Evolutionary conservation across 768 basidiomycete species (phyloP).

Genomic region (Cubamyces sp.): DNA sequence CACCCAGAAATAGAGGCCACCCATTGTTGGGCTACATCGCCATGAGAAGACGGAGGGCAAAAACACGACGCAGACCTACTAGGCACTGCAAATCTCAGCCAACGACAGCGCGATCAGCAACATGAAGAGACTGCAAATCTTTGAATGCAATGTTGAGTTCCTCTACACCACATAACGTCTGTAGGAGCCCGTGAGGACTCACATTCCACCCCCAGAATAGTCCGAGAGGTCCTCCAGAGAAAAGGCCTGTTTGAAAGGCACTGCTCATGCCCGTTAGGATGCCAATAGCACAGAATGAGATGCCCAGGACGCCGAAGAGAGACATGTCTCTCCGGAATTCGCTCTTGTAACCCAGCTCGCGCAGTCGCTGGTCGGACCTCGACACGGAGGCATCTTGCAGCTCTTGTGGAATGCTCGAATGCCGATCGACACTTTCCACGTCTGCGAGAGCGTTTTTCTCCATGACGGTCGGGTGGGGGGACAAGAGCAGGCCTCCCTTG

Average conservation of each 20-base stretch:
- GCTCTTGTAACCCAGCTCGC: slow-evolving; percentile 56
- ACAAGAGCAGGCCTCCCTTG: background rate
- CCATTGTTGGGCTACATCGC: slow-evolving; percentile 52
- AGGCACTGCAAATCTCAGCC: slow-evolving; percentile 62
- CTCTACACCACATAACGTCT: background rate
- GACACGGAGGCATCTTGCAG: background rate
- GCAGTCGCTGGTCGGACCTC: slow-evolving; percentile 45
- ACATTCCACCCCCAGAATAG: slow-evolving; percentile 70
- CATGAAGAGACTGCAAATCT: slow-evolving; percentile 64
- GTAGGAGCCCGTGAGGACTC: slow-evolving; percentile 18
- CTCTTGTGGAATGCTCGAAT: background rate
- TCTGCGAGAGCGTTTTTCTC: slow-evolving; percentile 8
- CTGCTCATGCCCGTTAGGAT: slow-evolving; percentile 65
- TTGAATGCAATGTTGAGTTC: background rate
- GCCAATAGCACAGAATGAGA: slow-evolving; percentile 64
- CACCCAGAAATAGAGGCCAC: slow-evolving; percentile 66
- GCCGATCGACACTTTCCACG: slow-evolving; percentile 18
- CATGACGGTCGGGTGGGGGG: background rate
- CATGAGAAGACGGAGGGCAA: background rate
- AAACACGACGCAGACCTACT: slow-evolving; percentile 40
- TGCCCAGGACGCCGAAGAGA: slow-evolving; percentile 59
- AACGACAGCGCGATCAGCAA: slow-evolving; percentile 57
- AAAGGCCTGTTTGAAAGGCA: slow-evolving; percentile 61
- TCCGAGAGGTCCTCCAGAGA: slow-evolving; percentile 60
- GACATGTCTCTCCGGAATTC: slow-evolving; percentile 65